A percentile compares a stretch with the other conserved stretches of the same genome.
Conservation (phyloP, 371 early-diverging fungal genomes). For the Rhizopus stolonifer region DNA sequence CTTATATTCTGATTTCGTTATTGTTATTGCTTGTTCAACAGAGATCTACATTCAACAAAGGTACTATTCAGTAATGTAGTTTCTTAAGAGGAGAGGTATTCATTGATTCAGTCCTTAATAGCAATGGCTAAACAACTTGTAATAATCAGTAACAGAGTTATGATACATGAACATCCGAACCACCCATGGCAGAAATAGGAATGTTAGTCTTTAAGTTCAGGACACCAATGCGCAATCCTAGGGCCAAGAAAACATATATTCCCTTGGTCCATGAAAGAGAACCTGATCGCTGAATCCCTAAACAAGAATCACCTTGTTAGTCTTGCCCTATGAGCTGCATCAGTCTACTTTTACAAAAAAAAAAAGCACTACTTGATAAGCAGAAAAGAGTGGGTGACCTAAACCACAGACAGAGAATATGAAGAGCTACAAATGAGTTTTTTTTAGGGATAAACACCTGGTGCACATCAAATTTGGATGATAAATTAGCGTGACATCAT, state of each 20-base stretch:
- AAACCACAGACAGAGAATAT: too few relatives aligned
- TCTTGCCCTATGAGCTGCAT: constrained; percentile 15
- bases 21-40: too few relatives aligned
- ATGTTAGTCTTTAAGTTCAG: constrained; percentile 6
- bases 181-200: not conserved
- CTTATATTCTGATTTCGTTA: too few relatives aligned
- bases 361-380: constrained; percentile 15
- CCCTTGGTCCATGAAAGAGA: constrained; percentile 16
- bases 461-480: too few relatives aligned
- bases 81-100: constrained; percentile 1
- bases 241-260: constrained; percentile 16
- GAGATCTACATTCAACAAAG: too few relatives aligned
- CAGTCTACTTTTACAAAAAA: constrained; percentile 14
- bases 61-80: too few relatives aligned
- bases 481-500: too few relatives aligned
- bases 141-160: constrained; percentile 3
- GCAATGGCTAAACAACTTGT: not conserved
- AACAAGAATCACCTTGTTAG: constrained; percentile 16
- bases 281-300: constrained; percentile 17
- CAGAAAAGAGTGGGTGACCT: constrained; percentile 8
- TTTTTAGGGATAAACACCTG: too few relatives aligned
- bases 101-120: constrained; percentile 2
- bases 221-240: constrained; percentile 14
- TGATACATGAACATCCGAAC: constrained; percentile 3
- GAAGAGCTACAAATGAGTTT: too few relatives aligned